A percentile compares a stretch with the other conserved stretches of the same genome.
These are phyloP conservation scores for Ochetophila trinervis DNA, from an alignment of 306 rosid species.

Conservation along the genomic window DNA sequence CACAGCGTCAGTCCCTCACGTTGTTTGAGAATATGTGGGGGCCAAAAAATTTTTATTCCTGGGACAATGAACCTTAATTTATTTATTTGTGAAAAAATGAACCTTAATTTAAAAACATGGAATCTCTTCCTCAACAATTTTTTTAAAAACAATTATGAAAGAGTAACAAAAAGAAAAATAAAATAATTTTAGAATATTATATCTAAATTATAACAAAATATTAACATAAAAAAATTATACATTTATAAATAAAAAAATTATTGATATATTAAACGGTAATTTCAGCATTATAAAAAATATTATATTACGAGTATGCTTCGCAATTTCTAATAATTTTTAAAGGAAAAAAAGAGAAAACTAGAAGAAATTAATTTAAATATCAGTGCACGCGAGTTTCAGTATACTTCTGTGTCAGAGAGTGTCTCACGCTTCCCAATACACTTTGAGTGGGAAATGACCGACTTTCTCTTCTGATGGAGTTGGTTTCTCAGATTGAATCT, in stretches of 20 bases:
- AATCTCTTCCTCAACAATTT: background rate
- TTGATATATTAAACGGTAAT: background rate
- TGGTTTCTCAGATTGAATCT: constrained; percentile 15
- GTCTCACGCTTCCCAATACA: constrained; percentile 15
- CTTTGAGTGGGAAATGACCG: background rate
- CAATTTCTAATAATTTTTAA: background rate
- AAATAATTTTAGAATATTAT: too few species aligned
- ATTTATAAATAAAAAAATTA: background rate
- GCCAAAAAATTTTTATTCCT: background rate
- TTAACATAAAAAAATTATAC: too few species aligned
- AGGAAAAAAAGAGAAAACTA: background rate
- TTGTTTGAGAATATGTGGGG: background rate
- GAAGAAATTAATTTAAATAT: background rate
- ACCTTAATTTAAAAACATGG: background rate
- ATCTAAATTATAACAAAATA: too few species aligned
- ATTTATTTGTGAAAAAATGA: too few species aligned
- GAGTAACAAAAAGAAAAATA: background rate
- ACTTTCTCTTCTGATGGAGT: too few species aligned
- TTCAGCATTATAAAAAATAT: too few species aligned
- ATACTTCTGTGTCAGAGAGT: constrained; percentile 25
- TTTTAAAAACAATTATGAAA: background rate
- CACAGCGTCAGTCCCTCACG: background rate
- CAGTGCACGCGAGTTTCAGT: constrained; percentile 34
- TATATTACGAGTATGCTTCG: constrained; percentile 11
- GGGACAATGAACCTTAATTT: background rate